Conservation (phyloP, 1,284 basidiomycete species). For the Porodaedalea pini region DNA sequence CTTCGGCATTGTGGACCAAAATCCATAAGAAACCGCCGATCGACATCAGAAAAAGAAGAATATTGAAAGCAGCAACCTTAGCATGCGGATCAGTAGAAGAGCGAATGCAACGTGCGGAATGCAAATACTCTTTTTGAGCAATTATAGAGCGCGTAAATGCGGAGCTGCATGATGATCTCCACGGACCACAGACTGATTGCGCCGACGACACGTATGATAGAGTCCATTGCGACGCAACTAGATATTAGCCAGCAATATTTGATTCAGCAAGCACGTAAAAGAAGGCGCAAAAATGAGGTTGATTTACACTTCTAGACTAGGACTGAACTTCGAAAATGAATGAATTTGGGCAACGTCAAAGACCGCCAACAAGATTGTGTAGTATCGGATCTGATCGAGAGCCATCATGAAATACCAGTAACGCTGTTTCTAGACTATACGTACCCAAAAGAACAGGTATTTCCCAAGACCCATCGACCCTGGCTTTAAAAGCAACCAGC, state of each 20-base stretch:
- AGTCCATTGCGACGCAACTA: slow-evolving; percentile 38
- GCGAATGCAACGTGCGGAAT: too few relatives aligned
- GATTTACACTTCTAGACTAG: slow-evolving; percentile 14
- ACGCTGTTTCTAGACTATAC: neutral
- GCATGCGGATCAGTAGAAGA: neutral
- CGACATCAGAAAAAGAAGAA: slow-evolving; percentile 34
- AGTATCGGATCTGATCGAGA: slow-evolving; percentile 38
- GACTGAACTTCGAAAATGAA: slow-evolving; percentile 26
- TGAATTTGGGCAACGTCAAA: slow-evolving; percentile 43
- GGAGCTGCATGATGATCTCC: slow-evolving; percentile 41
- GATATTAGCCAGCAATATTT: neutral
- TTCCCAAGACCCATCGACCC: slow-evolving; percentile 29
- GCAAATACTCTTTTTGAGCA: slow-evolving; percentile 34
- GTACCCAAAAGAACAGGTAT: slow-evolving; percentile 39
- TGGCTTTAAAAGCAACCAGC: neutral
- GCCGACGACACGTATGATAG: slow-evolving; percentile 36
- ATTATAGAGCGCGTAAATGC: slow-evolving; percentile 38
- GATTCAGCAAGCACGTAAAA: neutral
- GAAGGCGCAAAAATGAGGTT: neutral
- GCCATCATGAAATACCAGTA: neutral
- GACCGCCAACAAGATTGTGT: slow-evolving; percentile 37
- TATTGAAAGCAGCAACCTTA: slow-evolving; percentile 34
- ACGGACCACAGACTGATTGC: slow-evolving; percentile 40
- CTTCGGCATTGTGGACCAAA: slow-evolving; percentile 34
- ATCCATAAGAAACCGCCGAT: slow-evolving; percentile 38